Evolutionary conservation across 1,284 basidiomycete species (phyloP), one percentile per base, ranked within the genome.

Genomic region (Heliocybe sulcata): DNA sequence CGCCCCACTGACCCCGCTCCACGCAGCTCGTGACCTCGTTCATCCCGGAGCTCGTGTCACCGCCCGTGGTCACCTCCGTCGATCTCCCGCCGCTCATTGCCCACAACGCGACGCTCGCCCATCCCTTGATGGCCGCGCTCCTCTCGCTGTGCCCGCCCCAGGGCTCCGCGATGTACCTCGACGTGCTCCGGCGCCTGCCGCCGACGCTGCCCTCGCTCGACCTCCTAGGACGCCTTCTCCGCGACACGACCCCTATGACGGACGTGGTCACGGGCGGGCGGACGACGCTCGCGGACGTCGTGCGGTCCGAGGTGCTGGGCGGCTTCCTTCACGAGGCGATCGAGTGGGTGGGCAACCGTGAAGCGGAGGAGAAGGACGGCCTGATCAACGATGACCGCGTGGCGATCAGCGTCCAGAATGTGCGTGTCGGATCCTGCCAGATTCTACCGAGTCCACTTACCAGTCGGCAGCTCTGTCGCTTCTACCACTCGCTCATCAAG

Each of bases 171-270:
- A 70, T 76, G 10, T 85, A 82, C 66, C 72, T 87, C 52, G 81
- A 85, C 45, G 77, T 81, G 20, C 67, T 87, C 20, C 71, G 72
- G 8, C 74, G 70, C 58, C 73, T 87, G 35, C 83, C 87, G 3
- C 87, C 87, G 0, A 81, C 80, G 0, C 69, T 90, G 27, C 74
- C 84, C n/a, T 81, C 84, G 2, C 87, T 90, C 61, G 86, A 90
- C 63, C 70, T 90, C 25, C 69, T 89, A 38, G 85, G 82, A 11
- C 77, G 81, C 11, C 70, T 90, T 2, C 68, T 90, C 19, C 77
- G 80, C 55, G 85, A 88, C 62, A 67, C 74, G 31, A 81, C 83
- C 0, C 64, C 69, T 29, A 67, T 81, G 38, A 58, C 59, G 10
- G 72, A 77, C 56, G 59, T 60, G 4, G 57, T 61, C 4, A 72